Base-by-base conservation (phyloP, 202 grass and related monocot genomes). In the Setaria italica region DNA sequence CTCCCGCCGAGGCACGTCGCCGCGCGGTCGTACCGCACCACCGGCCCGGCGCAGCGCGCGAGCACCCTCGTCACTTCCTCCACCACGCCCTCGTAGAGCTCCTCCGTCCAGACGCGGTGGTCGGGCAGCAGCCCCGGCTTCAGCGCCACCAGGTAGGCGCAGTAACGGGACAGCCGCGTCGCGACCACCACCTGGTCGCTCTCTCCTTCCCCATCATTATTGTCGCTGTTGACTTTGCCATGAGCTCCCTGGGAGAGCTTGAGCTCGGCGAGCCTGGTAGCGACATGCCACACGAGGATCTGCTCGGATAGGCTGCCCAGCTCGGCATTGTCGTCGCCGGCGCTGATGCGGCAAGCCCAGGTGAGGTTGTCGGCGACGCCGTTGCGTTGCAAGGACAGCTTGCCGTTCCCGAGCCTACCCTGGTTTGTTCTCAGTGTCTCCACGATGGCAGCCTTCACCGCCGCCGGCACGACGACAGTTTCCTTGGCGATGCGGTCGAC, bases 231-330 rank as follows among this genome's bases (percentile, higher is more conserved):
- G 16, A 57, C 37, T 15, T 19, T 32, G 10, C 14, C 54, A 16
- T 56, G 82, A 35, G 82, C 63, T 32, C 57, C 67, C 4, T 79
- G 60, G 12, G 60, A 87, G 12, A 74, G 62, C 68, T 75, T 90
- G 60, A 84, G 79, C 75, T 87, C 89, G 43, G 84, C 21, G 39
- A 90, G 80, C 9, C 75, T 74, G 6, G 89, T 90, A 0, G 89
- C 80, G 49, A 87, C 35, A 41, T 90, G 89, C 89, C 89, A 90
- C 16, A 84, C 46, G 0, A 90, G 80, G 34, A 90, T 87, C 69
- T 87, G 68, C 69, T 87, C 62, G 11, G 85, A 80, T 35, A 84
- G 14, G 89, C 89, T 90, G 10, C 13, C 67, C 21, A 63, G 60
- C 60, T 74, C 80, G 21, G 5, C 67, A 2, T 20, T 15, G 37